phyloP scores from a whole-genome alignment of 2,329 filamentous ascomycete genomes.

The Pyrenophora seminiperda region DNA sequence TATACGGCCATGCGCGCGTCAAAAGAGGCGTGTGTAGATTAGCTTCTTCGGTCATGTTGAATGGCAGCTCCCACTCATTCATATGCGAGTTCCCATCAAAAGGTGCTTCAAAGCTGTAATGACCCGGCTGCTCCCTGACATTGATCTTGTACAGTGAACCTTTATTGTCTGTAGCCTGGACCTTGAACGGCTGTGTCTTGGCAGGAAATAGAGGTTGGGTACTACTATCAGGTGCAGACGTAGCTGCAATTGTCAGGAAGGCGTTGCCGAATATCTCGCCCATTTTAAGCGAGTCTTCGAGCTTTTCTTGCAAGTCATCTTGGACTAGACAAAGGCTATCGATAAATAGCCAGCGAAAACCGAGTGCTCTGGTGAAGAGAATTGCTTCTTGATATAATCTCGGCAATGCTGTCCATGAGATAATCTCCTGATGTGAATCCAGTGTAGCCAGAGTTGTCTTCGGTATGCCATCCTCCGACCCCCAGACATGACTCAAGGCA shows the following conservation, averaged over 20 bases:
- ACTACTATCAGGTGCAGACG: conserved; percentile 37
- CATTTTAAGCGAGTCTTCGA: conserved; percentile 35
- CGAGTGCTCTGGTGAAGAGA: conserved; percentile 42
- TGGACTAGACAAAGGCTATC: conserved; percentile 44
- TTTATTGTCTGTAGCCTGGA: conserved; percentile 42
- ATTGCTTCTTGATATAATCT: conserved; percentile 45
- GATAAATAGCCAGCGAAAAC: conserved; percentile 46
- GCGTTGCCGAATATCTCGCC: conserved; percentile 41
- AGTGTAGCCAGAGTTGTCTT: conserved; percentile 39
- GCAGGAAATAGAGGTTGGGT: conserved; percentile 34
- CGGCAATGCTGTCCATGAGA: conserved; percentile 38
- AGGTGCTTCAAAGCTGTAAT: conserved; percentile 45
- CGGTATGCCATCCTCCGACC: conserved; percentile 31
- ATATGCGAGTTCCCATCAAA: conserved; percentile 43
- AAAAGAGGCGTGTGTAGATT: conserved; percentile 41
- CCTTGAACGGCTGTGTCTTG: conserved; percentile 36
- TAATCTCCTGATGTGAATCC: conserved; percentile 33
- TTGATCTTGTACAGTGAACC: conserved; percentile 40
- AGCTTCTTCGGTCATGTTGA: conserved; percentile 38
- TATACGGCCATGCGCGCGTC: conserved; percentile 43
- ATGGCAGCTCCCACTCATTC: conserved; percentile 44
- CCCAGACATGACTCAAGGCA: conserved; percentile 44
- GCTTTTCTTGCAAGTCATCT: conserved; percentile 36
- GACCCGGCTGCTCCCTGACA: conserved; percentile 43
- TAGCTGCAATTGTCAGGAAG: conserved; percentile 43